These are phyloP conservation scores for Candolleomyces eurysporus DNA, from an alignment of 768 basidiomycete genomes.

Conservation along the genomic window DNA sequence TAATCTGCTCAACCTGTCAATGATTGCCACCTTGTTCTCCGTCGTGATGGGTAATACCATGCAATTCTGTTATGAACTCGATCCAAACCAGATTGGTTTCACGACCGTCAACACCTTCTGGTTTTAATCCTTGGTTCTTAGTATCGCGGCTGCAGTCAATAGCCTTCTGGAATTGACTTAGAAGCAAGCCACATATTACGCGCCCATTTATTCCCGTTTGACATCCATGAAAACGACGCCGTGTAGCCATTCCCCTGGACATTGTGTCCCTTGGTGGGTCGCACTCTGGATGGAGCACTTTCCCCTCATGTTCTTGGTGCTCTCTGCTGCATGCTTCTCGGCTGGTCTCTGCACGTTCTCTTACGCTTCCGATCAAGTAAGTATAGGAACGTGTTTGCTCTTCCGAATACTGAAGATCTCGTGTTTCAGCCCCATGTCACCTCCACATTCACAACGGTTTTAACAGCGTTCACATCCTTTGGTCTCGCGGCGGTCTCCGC, in stretches of 20 bases:
- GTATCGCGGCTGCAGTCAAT: slow-evolving; percentile 75
- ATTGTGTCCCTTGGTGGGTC: slow-evolving; percentile 81
- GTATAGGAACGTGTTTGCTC: not conserved
- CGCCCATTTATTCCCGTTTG: slow-evolving; percentile 14
- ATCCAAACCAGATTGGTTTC: slow-evolving; percentile 26
- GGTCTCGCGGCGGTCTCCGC: slow-evolving; percentile 68
- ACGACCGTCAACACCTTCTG: slow-evolving; percentile 69
- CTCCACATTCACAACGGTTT: slow-evolving; percentile 70
- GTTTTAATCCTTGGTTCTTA: slow-evolving; percentile 75
- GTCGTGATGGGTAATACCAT: slow-evolving; percentile 74
- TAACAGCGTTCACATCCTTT: slow-evolving; percentile 72
- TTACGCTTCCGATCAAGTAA: slow-evolving; percentile 69
- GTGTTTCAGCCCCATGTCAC: slow-evolving; percentile 51
- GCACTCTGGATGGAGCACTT: slow-evolving; percentile 86
- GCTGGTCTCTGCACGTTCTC: slow-evolving; percentile 75
- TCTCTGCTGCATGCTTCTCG: slow-evolving; percentile 83
- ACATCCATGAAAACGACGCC: not conserved
- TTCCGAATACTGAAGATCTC: not conserved
- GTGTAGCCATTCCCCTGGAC: slow-evolving; percentile 65
- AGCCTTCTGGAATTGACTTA: slow-evolving; percentile 74
- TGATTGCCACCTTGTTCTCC: slow-evolving; percentile 76
- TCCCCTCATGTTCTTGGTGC: slow-evolving; percentile 77
- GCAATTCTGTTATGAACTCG: slow-evolving; percentile 59
- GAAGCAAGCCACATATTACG: slow-evolving; percentile 84
- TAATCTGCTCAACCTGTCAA: slow-evolving; percentile 71